phyloP scores from a whole-genome alignment of 176 grass and related monocot genomes.

The Secale cereale region DNA sequence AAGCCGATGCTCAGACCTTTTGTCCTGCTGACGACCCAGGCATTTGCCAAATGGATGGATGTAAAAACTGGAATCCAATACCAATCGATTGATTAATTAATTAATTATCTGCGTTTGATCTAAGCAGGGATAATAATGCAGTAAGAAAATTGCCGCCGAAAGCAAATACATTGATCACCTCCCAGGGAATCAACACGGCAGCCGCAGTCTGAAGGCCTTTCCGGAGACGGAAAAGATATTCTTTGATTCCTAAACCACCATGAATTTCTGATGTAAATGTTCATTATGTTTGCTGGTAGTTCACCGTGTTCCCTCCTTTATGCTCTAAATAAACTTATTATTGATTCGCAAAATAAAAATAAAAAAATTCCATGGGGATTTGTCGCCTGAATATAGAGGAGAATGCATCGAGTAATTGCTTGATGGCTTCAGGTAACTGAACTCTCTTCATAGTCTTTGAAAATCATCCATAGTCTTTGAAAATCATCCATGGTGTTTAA shows the following conservation, averaged over 20 bases:
- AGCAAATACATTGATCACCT: not conserved
- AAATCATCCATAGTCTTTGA: not conserved
- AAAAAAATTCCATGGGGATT: not conserved
- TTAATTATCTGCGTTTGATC: slow-evolving; percentile 17
- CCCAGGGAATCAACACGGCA: not conserved
- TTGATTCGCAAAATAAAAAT: no score
- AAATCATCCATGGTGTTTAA: not conserved
- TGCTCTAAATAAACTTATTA: not conserved
- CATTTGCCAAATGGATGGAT: slow-evolving; percentile 26
- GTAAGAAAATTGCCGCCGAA: slow-evolving; percentile 20
- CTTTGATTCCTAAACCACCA: not conserved
- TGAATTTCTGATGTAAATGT: not conserved
- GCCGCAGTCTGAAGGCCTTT: not conserved
- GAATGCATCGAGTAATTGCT: not conserved
- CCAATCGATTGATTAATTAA: slow-evolving; percentile 4
- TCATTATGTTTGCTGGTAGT: not conserved
- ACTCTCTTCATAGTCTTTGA: not conserved
- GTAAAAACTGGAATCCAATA: slow-evolving; percentile 39
- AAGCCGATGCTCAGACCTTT: slow-evolving; percentile 28
- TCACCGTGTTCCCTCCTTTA: not conserved
- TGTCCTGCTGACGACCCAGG: not conserved
- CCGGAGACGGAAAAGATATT: not conserved
- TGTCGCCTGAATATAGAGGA: not conserved
- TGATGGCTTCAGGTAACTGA: no score
- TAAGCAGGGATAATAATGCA: slow-evolving; percentile 20